Percentiles rank a stretch among this genome's conserved stretches.
Conservation (phyloP, 306 rosid species). For the Hippophae tibetana region DNA sequence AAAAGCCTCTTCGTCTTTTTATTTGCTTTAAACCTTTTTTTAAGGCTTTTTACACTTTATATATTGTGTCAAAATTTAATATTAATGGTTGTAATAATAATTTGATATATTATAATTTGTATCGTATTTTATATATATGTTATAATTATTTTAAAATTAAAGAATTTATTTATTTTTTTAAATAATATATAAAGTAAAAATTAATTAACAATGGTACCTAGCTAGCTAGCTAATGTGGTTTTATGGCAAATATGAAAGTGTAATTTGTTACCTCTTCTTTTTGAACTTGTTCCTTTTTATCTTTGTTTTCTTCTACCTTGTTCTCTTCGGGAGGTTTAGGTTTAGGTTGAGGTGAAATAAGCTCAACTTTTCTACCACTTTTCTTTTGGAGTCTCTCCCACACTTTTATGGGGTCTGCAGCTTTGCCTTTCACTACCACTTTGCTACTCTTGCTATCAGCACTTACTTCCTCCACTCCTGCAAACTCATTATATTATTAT, state of each 20-base stretch:
- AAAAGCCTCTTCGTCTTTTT: neutral
- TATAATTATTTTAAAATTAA: too few species aligned
- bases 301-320: slow-evolving; percentile 37
- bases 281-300: slow-evolving; percentile 37
- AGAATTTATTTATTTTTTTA: too few species aligned
- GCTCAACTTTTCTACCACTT: slow-evolving; percentile 79
- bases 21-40: too few species aligned
- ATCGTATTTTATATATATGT: too few species aligned
- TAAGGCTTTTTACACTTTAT: too few species aligned
- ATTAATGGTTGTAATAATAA: too few species aligned
- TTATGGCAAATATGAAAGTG: too few species aligned
- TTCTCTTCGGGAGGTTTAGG: slow-evolving; percentile 62
- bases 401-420: slow-evolving; percentile 87
- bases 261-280: slow-evolving; percentile 61
- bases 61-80: too few species aligned
- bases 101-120: too few species aligned
- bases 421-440: slow-evolving; percentile 80
- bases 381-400: slow-evolving; percentile 74
- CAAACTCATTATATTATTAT: neutral
- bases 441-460: slow-evolving; percentile 66
- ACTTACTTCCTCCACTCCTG: slow-evolving; percentile 77
- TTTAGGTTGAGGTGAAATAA: slow-evolving; percentile 86
- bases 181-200: too few species aligned
- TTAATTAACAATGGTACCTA: neutral
- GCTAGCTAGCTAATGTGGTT: neutral